Evolutionary conservation across 495 filamentous ascomycete species (phyloP), one percentile per base, ranked within the genome.

Genomic region (Venustampulla echinocandica): DNA sequence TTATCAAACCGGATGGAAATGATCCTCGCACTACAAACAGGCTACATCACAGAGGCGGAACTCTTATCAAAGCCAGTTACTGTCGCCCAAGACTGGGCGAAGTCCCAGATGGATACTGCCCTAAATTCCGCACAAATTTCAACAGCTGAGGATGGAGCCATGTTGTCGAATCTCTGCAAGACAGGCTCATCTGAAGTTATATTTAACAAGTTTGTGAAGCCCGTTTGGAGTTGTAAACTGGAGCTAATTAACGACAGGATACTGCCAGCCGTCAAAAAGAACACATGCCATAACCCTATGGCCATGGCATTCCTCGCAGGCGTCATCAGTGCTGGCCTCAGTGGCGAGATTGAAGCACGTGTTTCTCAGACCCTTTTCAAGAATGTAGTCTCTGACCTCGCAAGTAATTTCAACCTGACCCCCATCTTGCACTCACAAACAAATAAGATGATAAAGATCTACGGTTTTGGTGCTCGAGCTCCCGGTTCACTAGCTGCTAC

Each of bases 211-310:
- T 49, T 35, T 33, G 39, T 36, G 9, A 10, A 9, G 10, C 21
- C 14, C 23, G 19, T 10, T 20, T 14, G 9, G n/a, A 9, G 14
- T 45, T 15, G 2, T 22, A 30, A n/a, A 21, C 14, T 25, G 1
- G 11, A 9, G 18, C 42, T 44, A 44, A 50, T 15, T 30, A 5
- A 30, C 3, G 7, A 11, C 20, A 47, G 49, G 18, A 42, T 47
- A 24, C 36, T 52, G 5, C 43, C 49, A 24, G 27, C 43, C 25
- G 37, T 52, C 25, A 52, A 52, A 30, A 24, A 21, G 20, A 46
- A 52, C 24, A 19, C 38, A 10, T 3, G 19, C 1, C 2, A 46
- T 20, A 42, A 35, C 9, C 18, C 36, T 18, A 47, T 52, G 49
- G 38, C 35, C 1, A 36, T 52, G 25, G 35, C 49, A 2, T 52